Percentiles rank a stretch among this genome's conserved stretches.
Conservation (phyloP, 2,329 filamentous ascomycete species). For the Stromatinia cepivora region DNA sequence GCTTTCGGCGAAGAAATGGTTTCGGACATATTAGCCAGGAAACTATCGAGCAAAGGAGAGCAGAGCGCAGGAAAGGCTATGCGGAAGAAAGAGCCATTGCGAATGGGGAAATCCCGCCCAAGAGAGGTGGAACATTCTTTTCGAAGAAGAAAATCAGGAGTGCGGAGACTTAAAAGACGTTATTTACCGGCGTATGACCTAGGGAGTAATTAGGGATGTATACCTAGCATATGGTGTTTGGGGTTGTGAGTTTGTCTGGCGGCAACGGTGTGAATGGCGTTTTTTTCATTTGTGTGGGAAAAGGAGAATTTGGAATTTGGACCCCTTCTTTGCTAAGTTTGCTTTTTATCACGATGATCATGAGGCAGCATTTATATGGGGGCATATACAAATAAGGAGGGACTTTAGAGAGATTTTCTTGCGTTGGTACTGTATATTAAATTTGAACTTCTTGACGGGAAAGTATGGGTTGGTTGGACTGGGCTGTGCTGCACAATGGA, state of each 20-base stretch:
- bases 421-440: conserved; percentile 19
- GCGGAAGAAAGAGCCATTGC: conserved; percentile 39
- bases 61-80: conserved; percentile 59
- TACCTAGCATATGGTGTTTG: conserved; percentile 18
- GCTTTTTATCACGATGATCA: conserved; percentile 23
- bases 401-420: conserved; percentile 21
- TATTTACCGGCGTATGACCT: conserved; percentile 6
- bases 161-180: conserved; percentile 8
- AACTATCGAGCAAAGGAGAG: conserved; percentile 73
- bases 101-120: conserved; percentile 22
- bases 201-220: conserved; percentile 13
- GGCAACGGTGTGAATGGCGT: background rate
- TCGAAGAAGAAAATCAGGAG: conserved; percentile 16
- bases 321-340: conserved; percentile 10
- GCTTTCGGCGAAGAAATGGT: conserved; percentile 76
- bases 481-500: background rate
- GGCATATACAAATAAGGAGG: conserved; percentile 21
- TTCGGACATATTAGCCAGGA: conserved; percentile 81
- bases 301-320: conserved; percentile 18
- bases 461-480: background rate
- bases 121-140: conserved; percentile 21
- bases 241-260: background rate
- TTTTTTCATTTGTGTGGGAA: conserved; percentile 15
- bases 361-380: conserved; percentile 21
- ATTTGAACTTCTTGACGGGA: conserved; percentile 16